Base-by-base conservation (phyloP, 805 yeast genomes). In the Tetrapisispora taiwanensis region DNA sequence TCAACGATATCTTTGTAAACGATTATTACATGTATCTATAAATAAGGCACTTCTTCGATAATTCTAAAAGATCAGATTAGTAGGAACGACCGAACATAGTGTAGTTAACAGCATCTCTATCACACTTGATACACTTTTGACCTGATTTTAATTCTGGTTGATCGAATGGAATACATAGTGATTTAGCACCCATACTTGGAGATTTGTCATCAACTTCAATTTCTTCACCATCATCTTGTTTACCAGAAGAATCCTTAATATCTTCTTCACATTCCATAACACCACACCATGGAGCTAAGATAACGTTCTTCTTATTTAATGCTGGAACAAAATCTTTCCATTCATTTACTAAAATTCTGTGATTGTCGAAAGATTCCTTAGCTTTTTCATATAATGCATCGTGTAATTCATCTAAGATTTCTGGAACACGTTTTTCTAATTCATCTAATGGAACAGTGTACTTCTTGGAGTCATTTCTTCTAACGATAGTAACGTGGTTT, bases 141-240 rank as follows among this genome's bases (percentile, higher is more conserved):
- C 82, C 90, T 52, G 65, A 70, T 64, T 77, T 77, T 66, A 90
- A 75, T 58, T 70, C 77, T 47, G 95, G 96, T 72, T 90, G 97
- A 33, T 85, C 84, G 61, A 80, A 81, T 52, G 98, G 98, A 65
- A 89, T 89, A 77, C 99, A 92, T 67, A 92, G 75, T 18, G 95
- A 84, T 74, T 92, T 92, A 53, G 99, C 99, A 62, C 99, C 99
- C 99, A 92, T 92, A 42, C 94, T 80, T 63, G 99, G 99, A 20
- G 98, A 87, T 66, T 85, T 84, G 61, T 92, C 97, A 63, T 92
- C 99, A 40, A 73, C 82, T 65, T 84, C 95, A 54, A 79, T 86
- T 53, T 84, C 95, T 50, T 83, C 90, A 53, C 87, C 84, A 55
- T 79, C 81, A 62, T 82, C 84, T 61, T 81, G 78, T 67, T 74